These are phyloP conservation scores for Rhodamnia rubescens DNA, from an alignment of 345 rosid species.

Conservation along the genomic window DNA sequence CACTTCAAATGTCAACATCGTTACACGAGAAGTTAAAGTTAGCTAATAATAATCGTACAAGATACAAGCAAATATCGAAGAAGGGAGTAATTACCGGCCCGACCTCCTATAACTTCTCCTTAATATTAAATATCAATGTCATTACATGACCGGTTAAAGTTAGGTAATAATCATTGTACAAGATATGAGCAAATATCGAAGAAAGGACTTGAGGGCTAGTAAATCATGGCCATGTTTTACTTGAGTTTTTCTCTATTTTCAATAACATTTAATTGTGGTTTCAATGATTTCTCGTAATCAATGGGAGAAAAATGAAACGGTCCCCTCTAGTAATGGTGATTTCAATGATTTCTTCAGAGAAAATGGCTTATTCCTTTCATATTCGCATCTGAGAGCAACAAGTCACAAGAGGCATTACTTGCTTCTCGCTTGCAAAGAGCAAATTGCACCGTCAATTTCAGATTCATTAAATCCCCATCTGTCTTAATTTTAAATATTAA, in stretches of 20 bases:
- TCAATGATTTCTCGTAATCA: neutral
- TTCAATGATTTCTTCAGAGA: neutral
- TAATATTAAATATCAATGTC: neutral
- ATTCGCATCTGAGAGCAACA: neutral
- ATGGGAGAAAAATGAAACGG: neutral
- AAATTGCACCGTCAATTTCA: neutral
- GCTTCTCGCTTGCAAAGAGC: neutral
- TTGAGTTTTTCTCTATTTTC: neutral
- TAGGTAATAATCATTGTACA: neutral
- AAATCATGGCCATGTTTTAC: neutral
- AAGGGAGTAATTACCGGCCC: neutral
- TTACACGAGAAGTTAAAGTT: neutral
- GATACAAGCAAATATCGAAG: neutral
- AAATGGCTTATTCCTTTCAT: neutral
- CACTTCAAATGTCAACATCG: neutral
- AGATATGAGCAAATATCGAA: neutral
- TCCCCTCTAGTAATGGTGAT: neutral
- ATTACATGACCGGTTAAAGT: neutral
- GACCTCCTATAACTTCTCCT: neutral
- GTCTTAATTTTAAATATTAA: neutral
- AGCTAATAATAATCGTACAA: neutral
- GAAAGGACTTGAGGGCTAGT: neutral
- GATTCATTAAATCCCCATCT: neutral
- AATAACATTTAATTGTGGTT: neutral
- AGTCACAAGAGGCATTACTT: neutral